Conservation (phyloP, 768 basidiomycete species). For the Mycena chlorophos region DNA sequence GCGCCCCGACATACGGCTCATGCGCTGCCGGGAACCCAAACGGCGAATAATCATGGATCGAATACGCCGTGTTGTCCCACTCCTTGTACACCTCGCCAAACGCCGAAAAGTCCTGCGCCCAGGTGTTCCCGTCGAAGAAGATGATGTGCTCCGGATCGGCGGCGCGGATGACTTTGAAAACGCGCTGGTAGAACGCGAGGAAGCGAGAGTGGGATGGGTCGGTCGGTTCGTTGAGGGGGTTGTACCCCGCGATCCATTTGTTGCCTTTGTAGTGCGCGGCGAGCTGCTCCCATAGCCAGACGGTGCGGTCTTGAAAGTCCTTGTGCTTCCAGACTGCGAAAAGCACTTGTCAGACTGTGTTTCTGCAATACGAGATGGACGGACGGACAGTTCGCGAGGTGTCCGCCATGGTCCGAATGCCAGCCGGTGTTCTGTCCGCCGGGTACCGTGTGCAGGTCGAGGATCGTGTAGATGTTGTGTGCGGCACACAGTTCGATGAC, state of each 20-base stretch:
- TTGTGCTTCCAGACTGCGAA: conserved; percentile 73
- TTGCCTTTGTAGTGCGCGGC: conserved; percentile 76
- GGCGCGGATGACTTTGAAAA: conserved; percentile 68
- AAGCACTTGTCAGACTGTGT: background rate
- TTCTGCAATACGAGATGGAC: conserved; percentile 25
- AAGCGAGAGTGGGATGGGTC: conserved; percentile 68
- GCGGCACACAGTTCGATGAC: conserved; percentile 76
- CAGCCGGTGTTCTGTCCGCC: conserved; percentile 76
- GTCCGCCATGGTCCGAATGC: conserved; percentile 76
- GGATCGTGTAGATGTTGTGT: conserved; percentile 76
- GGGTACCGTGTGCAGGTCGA: conserved; percentile 78
- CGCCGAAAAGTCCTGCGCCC: conserved; percentile 74
- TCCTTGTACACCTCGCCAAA: conserved; percentile 62
- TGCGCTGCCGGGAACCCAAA: conserved; percentile 70
- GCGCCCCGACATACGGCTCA: conserved; percentile 53
- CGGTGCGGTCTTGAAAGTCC: conserved; percentile 77
- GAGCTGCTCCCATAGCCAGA: conserved; percentile 78
- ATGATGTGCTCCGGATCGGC: conserved; percentile 71
- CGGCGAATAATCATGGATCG: conserved; percentile 74
- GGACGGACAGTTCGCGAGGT: conserved; percentile 61
- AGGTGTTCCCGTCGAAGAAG: conserved; percentile 85
- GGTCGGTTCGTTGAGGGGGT: conserved; percentile 81
- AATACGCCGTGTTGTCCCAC: conserved; percentile 73
- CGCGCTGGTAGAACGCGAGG: conserved; percentile 64
- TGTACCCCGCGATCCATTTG: conserved; percentile 85